Percentiles rank a stretch among this genome's conserved stretches.
Conservation (phyloP, 2,329 filamentous ascomycete species). For the Cordyceps cateniannulata region DNA sequence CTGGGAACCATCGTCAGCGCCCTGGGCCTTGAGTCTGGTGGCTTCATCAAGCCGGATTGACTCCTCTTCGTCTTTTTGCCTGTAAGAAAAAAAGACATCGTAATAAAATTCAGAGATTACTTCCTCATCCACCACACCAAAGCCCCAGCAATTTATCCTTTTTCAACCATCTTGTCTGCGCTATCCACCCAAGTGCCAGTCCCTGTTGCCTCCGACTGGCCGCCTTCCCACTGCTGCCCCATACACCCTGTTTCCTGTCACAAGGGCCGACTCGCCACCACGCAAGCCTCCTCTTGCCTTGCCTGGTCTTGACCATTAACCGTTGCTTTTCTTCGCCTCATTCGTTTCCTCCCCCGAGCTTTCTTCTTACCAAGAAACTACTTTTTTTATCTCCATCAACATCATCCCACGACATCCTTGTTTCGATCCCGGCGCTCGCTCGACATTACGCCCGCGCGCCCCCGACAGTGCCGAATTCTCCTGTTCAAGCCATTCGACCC, state of each 20-base stretch:
- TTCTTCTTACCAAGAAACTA: not conserved
- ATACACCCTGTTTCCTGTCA: conserved; percentile 10
- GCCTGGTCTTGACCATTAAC: not conserved
- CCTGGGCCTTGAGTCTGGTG: too few species aligned
- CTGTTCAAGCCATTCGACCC: not conserved
- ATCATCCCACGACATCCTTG: not conserved
- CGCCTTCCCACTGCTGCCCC: conserved; percentile 3
- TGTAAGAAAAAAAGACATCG: too few species aligned
- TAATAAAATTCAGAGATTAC: too few species aligned
- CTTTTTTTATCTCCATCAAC: not conserved
- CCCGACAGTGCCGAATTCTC: not conserved
- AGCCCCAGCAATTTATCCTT: not conserved
- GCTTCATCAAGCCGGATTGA: not conserved
- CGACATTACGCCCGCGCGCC: not conserved
- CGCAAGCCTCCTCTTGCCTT: conserved; percentile 12
- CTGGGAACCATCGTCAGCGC: not conserved
- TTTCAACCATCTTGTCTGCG: not conserved
- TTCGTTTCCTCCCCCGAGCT: not conserved
- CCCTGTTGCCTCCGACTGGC: not conserved
- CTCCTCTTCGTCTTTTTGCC: not conserved
- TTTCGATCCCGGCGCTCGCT: not conserved
- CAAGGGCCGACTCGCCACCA: conserved; percentile 11
- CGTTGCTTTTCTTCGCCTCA: conserved; percentile 2
- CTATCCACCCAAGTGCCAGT: not conserved
- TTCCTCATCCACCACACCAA: not conserved